A percentile compares a stretch with the other conserved stretches of the same genome.
phyloP scores from a whole-genome alignment of 139 green algal genomes.

The Volvox reticuliferus region DNA sequence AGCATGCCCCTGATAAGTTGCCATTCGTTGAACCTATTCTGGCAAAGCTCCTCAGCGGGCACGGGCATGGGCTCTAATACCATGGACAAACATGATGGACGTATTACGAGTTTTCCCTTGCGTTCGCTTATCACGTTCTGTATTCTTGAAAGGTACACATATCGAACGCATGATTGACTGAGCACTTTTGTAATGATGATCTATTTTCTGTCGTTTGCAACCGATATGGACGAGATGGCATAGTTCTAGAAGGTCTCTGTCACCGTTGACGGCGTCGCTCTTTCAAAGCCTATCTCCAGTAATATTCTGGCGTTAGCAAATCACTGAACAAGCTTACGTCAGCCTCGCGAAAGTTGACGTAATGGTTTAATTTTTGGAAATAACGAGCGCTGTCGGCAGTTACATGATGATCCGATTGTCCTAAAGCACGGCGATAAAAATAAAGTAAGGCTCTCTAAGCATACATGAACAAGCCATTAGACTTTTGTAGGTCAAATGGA shows the following conservation, averaged over 20 bases:
- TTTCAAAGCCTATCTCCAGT: no score
- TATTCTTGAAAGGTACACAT: neutral
- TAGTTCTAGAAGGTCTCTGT: neutral
- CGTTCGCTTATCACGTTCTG: neutral
- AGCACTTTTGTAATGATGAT: neutral
- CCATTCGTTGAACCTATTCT: constrained; percentile 66
- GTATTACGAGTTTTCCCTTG: neutral
- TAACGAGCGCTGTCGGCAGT: neutral
- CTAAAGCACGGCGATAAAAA: neutral
- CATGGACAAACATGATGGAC: no score
- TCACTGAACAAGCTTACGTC: no score
- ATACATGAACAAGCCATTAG: neutral
- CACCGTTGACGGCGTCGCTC: neutral
- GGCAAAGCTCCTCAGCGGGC: constrained; percentile 41
- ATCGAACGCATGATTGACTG: neutral
- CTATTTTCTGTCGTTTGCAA: neutral
- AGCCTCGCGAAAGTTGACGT: neutral
- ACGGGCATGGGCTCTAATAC: constrained; percentile 6
- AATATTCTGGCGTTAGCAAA: no score
- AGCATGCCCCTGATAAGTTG: constrained; percentile 72
- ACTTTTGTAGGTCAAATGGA: neutral
- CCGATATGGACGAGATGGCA: neutral
- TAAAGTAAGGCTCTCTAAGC: neutral
- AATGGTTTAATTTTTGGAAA: neutral
- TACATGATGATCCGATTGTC: neutral